A percentile compares a stretch with the other conserved stretches of the same genome.
Evolutionary conservation across 2,329 filamentous ascomycete genomes (phyloP).

Genomic region (Aspergillus spinulosporus): DNA sequence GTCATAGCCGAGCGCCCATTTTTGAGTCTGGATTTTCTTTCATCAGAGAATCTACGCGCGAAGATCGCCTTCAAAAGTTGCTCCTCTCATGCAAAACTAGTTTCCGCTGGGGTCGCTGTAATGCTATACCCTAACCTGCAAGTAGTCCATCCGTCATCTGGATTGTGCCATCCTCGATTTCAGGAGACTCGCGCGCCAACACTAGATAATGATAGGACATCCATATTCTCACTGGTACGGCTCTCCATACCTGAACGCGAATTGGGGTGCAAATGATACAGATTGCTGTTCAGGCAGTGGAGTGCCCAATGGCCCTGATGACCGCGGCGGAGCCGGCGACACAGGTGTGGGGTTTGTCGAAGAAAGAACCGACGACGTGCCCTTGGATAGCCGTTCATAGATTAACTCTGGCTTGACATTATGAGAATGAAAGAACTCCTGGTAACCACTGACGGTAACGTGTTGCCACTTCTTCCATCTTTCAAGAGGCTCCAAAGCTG

Average conservation of each 20-base stretch:
- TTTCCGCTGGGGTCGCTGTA: too few relatives aligned
- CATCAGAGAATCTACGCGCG: too few relatives aligned
- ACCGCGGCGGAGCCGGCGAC: conserved; percentile 18
- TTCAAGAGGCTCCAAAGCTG: conserved; percentile 22
- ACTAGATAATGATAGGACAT: too few relatives aligned
- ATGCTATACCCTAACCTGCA: too few relatives aligned
- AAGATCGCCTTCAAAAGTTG: too few relatives aligned
- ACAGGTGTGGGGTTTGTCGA: not conserved
- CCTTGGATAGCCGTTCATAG: conserved; percentile 16
- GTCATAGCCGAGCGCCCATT: too few relatives aligned
- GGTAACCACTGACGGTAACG: conserved; percentile 20
- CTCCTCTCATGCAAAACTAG: too few relatives aligned
- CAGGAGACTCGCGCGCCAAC: too few relatives aligned
- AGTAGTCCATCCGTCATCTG: not conserved
- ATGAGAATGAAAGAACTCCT: conserved; percentile 19
- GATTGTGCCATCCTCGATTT: not conserved
- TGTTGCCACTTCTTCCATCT: conserved; percentile 37
- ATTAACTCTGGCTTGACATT: conserved; percentile 16
- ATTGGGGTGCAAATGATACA: not conserved
- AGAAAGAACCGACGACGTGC: not conserved
- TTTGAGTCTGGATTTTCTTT: too few relatives aligned
- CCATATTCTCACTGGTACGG: conserved; percentile 18
- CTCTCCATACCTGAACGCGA: conserved; percentile 9
- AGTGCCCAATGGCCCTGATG: conserved; percentile 9
- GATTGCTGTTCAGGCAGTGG: not conserved